phyloP scores from a whole-genome alignment of 805 yeast genomes.

The Candida michaelii region DNA sequence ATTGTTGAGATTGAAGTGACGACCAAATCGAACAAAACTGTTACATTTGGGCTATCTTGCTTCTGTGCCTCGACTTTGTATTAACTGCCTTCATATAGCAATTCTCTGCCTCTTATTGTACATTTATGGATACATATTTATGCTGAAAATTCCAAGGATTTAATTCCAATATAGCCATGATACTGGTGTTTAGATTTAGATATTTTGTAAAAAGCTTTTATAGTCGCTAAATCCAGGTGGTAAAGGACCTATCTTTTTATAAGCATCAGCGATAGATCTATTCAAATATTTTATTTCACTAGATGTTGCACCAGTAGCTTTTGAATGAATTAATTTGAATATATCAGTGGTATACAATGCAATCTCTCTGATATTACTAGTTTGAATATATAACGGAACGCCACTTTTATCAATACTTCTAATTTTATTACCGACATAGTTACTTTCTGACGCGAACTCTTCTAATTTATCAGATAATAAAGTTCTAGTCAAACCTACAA shows the following conservation, averaged over 20 bases:
- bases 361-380: neutral
- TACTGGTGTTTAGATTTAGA: neutral
- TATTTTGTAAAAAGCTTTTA: neutral
- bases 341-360: slow-evolving; percentile 2
- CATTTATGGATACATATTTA: no score
- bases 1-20: no score
- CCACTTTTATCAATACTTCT: slow-evolving; percentile 1
- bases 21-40: no score
- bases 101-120: no score
- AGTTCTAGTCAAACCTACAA: slow-evolving; percentile 2
- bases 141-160: no score
- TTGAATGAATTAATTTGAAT: neutral
- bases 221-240: slow-evolving; percentile 5
- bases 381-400: neutral
- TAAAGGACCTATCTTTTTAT: neutral
- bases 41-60: no score
- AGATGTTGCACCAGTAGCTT: neutral
- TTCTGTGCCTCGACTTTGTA: no score
- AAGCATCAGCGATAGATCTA: neutral
- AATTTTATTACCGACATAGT: neutral
- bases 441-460: slow-evolving; percentile 5
- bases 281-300: neutral
- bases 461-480: slow-evolving; percentile 1
- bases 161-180: no score
- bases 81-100: neutral